A percentile compares a stretch with the other conserved stretches of the same genome.
Evolutionary conservation across 257 asterid species (phyloP).

Genomic region (Solanum rostratum): DNA sequence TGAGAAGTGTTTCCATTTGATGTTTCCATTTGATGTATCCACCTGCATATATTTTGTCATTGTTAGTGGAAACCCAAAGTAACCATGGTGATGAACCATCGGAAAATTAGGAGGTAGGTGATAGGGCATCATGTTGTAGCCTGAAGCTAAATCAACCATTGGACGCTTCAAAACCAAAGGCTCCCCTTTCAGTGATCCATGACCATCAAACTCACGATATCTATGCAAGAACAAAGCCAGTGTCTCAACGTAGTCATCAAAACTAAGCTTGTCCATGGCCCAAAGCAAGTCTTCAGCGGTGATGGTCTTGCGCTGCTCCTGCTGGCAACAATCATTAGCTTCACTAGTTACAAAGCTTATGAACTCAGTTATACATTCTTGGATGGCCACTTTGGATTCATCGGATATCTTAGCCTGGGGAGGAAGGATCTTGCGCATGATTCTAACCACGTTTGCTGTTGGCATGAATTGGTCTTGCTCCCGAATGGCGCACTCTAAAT

Average conservation of each 20-base stretch:
- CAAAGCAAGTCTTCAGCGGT: constrained; percentile 91
- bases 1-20: constrained; percentile 41
- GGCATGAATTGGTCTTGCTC: constrained; percentile 99
- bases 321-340: constrained; percentile 90
- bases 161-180: constrained; percentile 39
- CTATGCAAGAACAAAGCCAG: constrained; percentile 75
- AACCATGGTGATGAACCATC: constrained; percentile 41
- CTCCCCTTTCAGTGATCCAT: constrained; percentile 52
- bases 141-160: constrained; percentile 20
- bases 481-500: constrained; percentile 54
- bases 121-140: constrained; percentile 13
- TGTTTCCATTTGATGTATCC: no score
- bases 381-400: constrained; percentile 86
- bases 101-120: constrained; percentile 14
- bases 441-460: constrained; percentile 76
- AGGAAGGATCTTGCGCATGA: constrained; percentile 86
- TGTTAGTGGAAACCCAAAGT: constrained; percentile 28
- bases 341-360: constrained; percentile 93
- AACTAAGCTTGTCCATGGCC: constrained; percentile 98
- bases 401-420: constrained; percentile 85
- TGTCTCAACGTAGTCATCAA: constrained; percentile 90
- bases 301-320: constrained; percentile 94
- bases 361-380: constrained; percentile 87
- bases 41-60: constrained; percentile 34
- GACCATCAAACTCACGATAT: constrained; percentile 70